Conservation (phyloP, 1,139 yeast species). For the Arxiozyma telluris region DNA sequence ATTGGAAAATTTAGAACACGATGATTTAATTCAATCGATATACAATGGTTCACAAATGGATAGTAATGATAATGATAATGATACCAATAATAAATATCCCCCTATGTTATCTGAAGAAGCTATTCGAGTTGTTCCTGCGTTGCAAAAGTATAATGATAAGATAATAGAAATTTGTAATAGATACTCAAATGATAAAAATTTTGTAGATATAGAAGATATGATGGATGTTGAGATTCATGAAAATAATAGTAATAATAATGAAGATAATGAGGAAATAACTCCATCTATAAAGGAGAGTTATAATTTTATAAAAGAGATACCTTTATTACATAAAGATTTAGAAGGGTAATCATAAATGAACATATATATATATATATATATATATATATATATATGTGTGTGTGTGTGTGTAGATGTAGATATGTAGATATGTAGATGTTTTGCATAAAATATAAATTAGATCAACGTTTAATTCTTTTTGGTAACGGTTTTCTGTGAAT, state of each 20-base stretch:
- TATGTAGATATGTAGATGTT: no score
- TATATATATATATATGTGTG: not conserved
- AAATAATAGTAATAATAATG: no score
- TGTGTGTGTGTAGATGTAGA: not conserved
- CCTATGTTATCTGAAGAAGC: conserved; percentile 15
- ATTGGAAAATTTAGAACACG: conserved; percentile 17
- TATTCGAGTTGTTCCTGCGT: conserved; percentile 17
- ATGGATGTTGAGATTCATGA: conserved; percentile 4
- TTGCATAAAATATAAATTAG: not conserved
- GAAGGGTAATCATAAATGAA: not conserved
- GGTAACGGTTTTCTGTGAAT: conserved; percentile 16
- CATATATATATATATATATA: not conserved
- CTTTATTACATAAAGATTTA: conserved; percentile 24
- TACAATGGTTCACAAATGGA: conserved; percentile 1
- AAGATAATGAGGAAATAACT: conserved; percentile 19
- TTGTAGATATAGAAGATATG: conserved; percentile 10
- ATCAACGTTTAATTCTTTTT: conserved; percentile 10
- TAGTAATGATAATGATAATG: not conserved
- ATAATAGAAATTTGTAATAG: conserved; percentile 1
- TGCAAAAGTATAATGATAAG: conserved; percentile 25
- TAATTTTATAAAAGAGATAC: conserved; percentile 21
- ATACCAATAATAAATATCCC: not conserved
- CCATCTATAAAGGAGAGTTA: conserved; percentile 23
- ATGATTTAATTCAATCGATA: conserved; percentile 1
- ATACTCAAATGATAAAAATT: not conserved